A percentile compares a stretch with the other conserved stretches of the same genome.
phyloP scores from a whole-genome alignment of 129 eudicot genomes.

The Arctium minus region DNA sequence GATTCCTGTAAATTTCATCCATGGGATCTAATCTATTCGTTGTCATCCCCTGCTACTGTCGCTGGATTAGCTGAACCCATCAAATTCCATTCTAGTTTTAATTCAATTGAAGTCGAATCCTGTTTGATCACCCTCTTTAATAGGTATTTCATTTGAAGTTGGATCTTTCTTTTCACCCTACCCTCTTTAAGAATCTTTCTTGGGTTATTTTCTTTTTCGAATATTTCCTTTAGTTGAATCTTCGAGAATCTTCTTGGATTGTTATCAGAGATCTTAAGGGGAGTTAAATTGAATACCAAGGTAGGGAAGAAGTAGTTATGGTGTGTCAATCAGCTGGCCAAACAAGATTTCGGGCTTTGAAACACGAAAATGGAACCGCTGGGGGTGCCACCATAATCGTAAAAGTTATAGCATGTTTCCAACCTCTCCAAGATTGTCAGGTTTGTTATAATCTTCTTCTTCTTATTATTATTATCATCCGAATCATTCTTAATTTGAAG shows the following conservation, averaged over 20 bases:
- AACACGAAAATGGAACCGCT: slow-evolving; percentile 86
- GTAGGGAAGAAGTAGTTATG: slow-evolving; percentile 82
- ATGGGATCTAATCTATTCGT: slow-evolving; percentile 77
- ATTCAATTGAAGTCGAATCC: neutral
- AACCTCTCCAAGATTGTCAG: slow-evolving; percentile 96
- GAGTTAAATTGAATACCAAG: slow-evolving; percentile 32
- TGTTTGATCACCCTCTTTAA: neutral
- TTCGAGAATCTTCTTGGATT: neutral
- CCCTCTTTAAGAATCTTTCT: neutral
- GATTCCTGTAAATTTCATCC: slow-evolving; percentile 17
- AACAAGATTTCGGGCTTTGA: slow-evolving; percentile 92
- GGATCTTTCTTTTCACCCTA: neutral
- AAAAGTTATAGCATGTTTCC: slow-evolving; percentile 97
- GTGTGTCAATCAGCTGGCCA: slow-evolving; percentile 97
- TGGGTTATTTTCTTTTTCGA: neutral
- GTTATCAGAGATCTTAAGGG: slow-evolving; percentile 27
- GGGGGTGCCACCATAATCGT: slow-evolving; percentile 88
- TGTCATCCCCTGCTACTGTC: slow-evolving; percentile 80
- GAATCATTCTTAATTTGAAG: slow-evolving; percentile 4
- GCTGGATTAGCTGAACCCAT: slow-evolving; percentile 73
- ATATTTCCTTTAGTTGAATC: too few relatives aligned
- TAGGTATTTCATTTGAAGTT: neutral
- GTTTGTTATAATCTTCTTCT: slow-evolving; percentile 32
- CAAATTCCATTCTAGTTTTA: neutral
- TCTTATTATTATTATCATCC: too few relatives aligned